These are phyloP conservation scores for Quercus cerris DNA, from an alignment of 306 rosid species.

Conservation along the genomic window DNA sequence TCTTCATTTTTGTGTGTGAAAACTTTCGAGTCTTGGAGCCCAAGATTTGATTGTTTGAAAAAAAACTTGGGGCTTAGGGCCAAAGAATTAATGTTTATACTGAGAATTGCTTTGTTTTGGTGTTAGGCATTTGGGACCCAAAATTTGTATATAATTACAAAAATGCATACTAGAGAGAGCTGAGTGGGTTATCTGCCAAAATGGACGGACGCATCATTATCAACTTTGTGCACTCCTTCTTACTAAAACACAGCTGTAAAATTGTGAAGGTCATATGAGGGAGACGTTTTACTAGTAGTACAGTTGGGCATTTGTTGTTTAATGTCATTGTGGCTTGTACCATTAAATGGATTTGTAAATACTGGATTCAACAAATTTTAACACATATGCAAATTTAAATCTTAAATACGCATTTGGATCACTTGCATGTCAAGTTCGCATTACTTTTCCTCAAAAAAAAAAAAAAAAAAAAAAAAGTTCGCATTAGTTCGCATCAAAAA, in stretches of 20 bases:
- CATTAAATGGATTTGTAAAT: slow-evolving; percentile 18
- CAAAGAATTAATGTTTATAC: no score
- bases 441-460: no score
- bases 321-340: slow-evolving; percentile 16
- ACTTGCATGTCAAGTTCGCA: no score
- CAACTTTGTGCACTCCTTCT: slow-evolving; percentile 1
- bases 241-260: slow-evolving; percentile 21
- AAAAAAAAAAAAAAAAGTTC: no score
- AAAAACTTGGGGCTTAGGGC: no score
- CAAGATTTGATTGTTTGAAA: no score
- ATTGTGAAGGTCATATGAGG: slow-evolving; percentile 17
- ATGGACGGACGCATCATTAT: slow-evolving; percentile 14
- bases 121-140: no score
- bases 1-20: no score
- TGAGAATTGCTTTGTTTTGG: no score
- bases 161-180: slow-evolving; percentile 25
- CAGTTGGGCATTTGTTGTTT: neutral
- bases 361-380: slow-evolving; percentile 20
- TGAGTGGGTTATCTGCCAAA: slow-evolving; percentile 17
- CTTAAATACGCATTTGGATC: neutral
- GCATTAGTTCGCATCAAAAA: no score
- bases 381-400: slow-evolving; percentile 1
- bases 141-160: slow-evolving; percentile 37
- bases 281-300: slow-evolving; percentile 1
- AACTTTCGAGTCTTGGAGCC: no score